A percentile compares a stretch with the other conserved stretches of the same genome.
phyloP scores from a whole-genome alignment of 2,329 filamentous ascomycete species.

The Helotiales sp. region DNA sequence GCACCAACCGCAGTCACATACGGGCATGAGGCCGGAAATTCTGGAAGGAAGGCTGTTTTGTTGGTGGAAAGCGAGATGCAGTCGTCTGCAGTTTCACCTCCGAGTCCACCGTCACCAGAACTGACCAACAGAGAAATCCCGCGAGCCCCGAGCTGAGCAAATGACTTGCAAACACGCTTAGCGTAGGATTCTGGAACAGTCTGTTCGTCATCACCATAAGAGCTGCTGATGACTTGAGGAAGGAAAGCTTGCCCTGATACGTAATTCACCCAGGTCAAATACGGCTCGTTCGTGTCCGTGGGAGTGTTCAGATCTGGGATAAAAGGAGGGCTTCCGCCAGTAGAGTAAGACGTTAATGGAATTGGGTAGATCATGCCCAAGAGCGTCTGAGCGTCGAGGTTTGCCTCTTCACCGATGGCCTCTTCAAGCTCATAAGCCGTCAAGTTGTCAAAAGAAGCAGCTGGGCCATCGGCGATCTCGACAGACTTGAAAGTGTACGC shows the following conservation, averaged over 20 bases:
- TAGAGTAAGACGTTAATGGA: constrained; percentile 53
- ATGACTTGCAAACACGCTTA: constrained; percentile 50
- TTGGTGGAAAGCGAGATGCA: constrained; percentile 57
- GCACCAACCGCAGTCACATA: constrained; percentile 29
- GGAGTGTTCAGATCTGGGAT: constrained; percentile 42
- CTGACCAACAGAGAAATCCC: constrained; percentile 52
- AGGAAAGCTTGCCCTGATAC: constrained; percentile 47
- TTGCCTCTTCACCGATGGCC: constrained; percentile 44
- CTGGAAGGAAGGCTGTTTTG: constrained; percentile 51
- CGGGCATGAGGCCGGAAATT: constrained; percentile 51
- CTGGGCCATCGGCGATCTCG: constrained; percentile 18
- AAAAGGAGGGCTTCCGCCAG: constrained; percentile 54
- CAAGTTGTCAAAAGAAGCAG: constrained; percentile 17
- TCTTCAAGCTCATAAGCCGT: constrained; percentile 7
- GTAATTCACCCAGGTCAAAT: constrained; percentile 53
- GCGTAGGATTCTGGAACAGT: constrained; percentile 54
- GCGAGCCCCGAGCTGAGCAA: constrained; percentile 52
- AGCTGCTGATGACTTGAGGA: constrained; percentile 57
- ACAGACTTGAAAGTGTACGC: constrained; percentile 16
- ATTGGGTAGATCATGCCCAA: constrained; percentile 54
- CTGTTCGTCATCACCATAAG: constrained; percentile 62
- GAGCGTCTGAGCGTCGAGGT: constrained; percentile 58
- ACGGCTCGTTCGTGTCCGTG: constrained; percentile 61
- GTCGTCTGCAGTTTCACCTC: constrained; percentile 35
- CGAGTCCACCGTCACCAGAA: constrained; percentile 52